phyloP scores from a whole-genome alignment of 805 yeast genomes.

The Metschnikowia shivogae region DNA sequence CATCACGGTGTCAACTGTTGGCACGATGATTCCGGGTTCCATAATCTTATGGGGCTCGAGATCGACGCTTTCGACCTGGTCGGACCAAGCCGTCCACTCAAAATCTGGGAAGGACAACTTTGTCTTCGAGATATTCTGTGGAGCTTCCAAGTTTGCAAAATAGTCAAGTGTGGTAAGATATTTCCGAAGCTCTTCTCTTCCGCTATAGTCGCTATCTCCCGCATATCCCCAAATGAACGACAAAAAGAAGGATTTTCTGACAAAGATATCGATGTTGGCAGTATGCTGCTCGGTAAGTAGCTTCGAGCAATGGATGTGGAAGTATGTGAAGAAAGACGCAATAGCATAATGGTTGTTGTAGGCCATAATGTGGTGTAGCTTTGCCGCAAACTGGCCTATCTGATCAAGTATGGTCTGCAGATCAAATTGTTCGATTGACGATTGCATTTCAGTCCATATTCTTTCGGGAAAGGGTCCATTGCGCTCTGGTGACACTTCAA shows the following conservation, averaged over 20 bases:
- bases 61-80: slow-evolving; percentile 37
- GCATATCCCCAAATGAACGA: slow-evolving; percentile 60
- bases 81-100: slow-evolving; percentile 42
- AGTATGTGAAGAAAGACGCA: slow-evolving; percentile 36
- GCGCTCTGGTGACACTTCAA: not conserved
- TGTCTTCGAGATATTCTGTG: slow-evolving; percentile 32
- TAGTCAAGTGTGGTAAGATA: slow-evolving; percentile 19
- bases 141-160: slow-evolving; percentile 14
- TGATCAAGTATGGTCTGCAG: slow-evolving; percentile 1
- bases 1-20: slow-evolving; percentile 72
- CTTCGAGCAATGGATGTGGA: slow-evolving; percentile 33
- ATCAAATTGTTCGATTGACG: not conserved
- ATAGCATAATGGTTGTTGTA: slow-evolving; percentile 35
- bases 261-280: slow-evolving; percentile 26
- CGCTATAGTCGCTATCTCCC: slow-evolving; percentile 48
- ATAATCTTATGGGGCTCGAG: slow-evolving; percentile 58
- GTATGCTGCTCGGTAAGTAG: slow-evolving; percentile 9
- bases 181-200: slow-evolving; percentile 36
- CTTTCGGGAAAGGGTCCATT: slow-evolving; percentile 6
- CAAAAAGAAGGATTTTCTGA: slow-evolving; percentile 30
- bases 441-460: slow-evolving; percentile 15
- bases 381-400: slow-evolving; percentile 23
- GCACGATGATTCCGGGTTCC: slow-evolving; percentile 62
- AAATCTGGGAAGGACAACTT: slow-evolving; percentile 44
- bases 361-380: slow-evolving; percentile 50